Evolutionary conservation across 768 basidiomycete genomes (phyloP).

Genomic region (Boletus sp.): DNA sequence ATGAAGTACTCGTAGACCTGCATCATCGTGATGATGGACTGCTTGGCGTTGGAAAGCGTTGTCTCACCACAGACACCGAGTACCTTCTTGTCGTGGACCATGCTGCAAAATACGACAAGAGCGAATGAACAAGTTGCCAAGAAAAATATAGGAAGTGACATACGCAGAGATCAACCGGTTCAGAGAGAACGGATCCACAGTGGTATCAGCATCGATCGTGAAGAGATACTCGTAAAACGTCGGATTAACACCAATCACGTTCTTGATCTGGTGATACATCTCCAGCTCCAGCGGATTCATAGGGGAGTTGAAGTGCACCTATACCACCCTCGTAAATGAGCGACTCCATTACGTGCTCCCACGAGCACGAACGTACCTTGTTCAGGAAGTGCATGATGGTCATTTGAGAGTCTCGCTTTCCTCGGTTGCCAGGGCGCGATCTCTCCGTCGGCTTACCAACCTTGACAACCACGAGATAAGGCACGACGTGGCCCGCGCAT

Average conservation of each 20-base stretch:
- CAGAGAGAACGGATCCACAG: slow-evolving; percentile 80
- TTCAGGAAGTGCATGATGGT: slow-evolving; percentile 96
- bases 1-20: slow-evolving; percentile 99
- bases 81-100: slow-evolving; percentile 95
- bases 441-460: slow-evolving; percentile 94
- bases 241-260: slow-evolving; percentile 98
- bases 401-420: slow-evolving; percentile 98
- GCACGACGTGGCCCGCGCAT: slow-evolving; percentile 90
- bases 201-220: slow-evolving; percentile 94
- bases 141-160: slow-evolving; percentile 32
- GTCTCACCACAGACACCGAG: slow-evolving; percentile 97
- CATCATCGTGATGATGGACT: slow-evolving; percentile 96
- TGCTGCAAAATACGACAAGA: slow-evolving; percentile 44
- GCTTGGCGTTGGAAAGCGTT: slow-evolving; percentile 85
- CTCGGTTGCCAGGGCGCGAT: slow-evolving; percentile 91
- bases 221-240: slow-evolving; percentile 97
- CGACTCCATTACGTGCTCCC: no score
- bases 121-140: neutral
- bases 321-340: neutral
- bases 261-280: slow-evolving; percentile 99
- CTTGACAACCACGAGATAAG: slow-evolving; percentile 90
- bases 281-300: slow-evolving; percentile 98
- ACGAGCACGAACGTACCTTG: slow-evolving; percentile 51
- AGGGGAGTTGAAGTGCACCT: slow-evolving; percentile 95
- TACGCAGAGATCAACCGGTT: slow-evolving; percentile 93